A percentile compares a stretch with the other conserved stretches of the same genome.
Conservation (phyloP, 2,329 filamentous ascomycete genomes). For the Cercospora sesami region DNA sequence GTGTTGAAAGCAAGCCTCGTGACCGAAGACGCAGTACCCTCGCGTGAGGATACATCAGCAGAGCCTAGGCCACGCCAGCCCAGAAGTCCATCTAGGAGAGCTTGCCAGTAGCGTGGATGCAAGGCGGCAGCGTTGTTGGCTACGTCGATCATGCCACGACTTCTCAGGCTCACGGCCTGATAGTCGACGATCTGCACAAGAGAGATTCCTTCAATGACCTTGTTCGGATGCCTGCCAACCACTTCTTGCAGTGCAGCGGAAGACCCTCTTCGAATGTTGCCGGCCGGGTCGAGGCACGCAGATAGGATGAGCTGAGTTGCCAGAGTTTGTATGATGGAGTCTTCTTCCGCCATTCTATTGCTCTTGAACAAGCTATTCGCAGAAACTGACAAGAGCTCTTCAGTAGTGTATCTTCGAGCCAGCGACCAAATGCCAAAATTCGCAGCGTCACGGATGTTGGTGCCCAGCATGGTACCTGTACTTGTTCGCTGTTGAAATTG, state of each 20-base stretch:
- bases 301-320: conserved; percentile 78
- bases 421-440: conserved; percentile 96
- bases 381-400: conserved; percentile 70
- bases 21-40: conserved; percentile 69
- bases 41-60: conserved; percentile 69
- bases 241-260: conserved; percentile 94
- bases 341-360: not conserved
- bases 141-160: conserved; percentile 77
- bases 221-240: conserved; percentile 88
- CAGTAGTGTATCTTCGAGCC: conserved; percentile 79
- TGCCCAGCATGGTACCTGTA: conserved; percentile 80
- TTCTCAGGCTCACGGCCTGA: conserved; percentile 84
- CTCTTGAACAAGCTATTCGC: conserved; percentile 20
- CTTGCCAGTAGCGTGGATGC: conserved; percentile 62
- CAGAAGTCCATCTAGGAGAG: conserved; percentile 69
- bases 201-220: conserved; percentile 74
- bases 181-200: conserved; percentile 92
- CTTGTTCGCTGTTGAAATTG: conserved; percentile 86
- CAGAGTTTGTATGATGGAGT: conserved; percentile 60
- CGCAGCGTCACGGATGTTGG: conserved; percentile 89
- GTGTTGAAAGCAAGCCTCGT: conserved; percentile 56
- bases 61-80: conserved; percentile 89
- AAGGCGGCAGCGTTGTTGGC: conserved; percentile 68
- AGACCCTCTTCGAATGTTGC: conserved; percentile 88
- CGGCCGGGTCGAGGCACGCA: conserved; percentile 82